Base-by-base conservation (phyloP, 441 rosid genomes). In the Iberis amara region DNA sequence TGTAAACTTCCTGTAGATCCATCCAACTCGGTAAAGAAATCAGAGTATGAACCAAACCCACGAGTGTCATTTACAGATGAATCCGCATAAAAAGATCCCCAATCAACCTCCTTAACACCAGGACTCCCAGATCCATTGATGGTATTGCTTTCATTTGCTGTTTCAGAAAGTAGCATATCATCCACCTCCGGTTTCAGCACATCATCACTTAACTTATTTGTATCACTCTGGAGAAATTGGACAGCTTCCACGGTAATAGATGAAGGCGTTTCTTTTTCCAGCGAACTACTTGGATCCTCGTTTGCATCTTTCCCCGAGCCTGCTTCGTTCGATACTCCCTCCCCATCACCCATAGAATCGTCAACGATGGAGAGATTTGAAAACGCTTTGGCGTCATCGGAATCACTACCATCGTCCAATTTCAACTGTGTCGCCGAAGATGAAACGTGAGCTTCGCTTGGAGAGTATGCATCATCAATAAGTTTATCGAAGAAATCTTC, bases 401-500 rank as follows among this genome's bases (percentile, higher is more conserved):
- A 77, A 56, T 80, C 85, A 33, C 70, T 71, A 8, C 71, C 79
- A 8, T 68, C 82, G 8, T 46, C 27, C 8, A 64, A 41, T 33
- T 73, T 59, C 26, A 44, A 38, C 51, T 36, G 23, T 14, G 30
- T 36, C 4, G 44, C 37, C 41, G 41, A 66, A 13, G 76, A 52
- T 45, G 68, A 58, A 18, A 37, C 73, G 8, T 33, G 45, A 10
- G 51, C 52, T 56, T 42, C 39, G 11, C 39, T 48, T 39, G 79
- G 78, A 13, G 81, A 78, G 30, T 72, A 77, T 53, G 86, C 75
- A 49, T 83, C 96, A 21, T 89, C 86, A 36, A 89, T 97, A 58
- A 92, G 82, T 59, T 82, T 82, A 72, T 92, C 95, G 63, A 94
- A 89, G 77, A 86, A 94, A 79, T 89, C 97, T 75, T 80, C 95